Conservation (phyloP, 345 rosid genomes). For the Barbarea vulgaris region DNA sequence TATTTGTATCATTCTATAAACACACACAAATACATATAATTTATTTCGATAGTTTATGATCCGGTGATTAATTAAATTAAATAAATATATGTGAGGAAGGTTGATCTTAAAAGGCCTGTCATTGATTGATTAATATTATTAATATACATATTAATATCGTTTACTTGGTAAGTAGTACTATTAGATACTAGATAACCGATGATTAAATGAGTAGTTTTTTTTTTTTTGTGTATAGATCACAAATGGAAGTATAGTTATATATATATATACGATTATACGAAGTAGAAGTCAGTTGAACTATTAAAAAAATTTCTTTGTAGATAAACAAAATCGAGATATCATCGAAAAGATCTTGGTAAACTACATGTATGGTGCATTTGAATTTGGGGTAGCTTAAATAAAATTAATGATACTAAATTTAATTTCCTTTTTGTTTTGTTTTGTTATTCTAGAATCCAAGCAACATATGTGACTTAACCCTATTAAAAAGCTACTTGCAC, state of each 20-base stretch:
- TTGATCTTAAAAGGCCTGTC: constrained; percentile 29
- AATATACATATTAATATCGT: constrained; percentile 17
- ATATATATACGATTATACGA: too few species aligned
- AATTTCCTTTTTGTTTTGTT: not conserved
- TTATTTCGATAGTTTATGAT: constrained; percentile 39
- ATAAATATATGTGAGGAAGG: constrained; percentile 33
- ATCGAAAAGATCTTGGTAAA: not conserved
- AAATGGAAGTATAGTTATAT: not conserved
- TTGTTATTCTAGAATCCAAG: constrained; percentile 11
- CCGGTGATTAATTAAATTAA: constrained; percentile 31
- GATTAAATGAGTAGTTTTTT: not conserved
- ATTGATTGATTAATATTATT: constrained; percentile 5
- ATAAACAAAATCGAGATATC: not conserved
- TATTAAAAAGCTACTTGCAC: constrained; percentile 17
- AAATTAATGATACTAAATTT: not conserved
- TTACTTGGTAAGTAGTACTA: not conserved
- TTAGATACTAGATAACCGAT: not conserved
- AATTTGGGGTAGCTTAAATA: constrained; percentile 2
- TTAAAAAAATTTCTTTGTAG: not conserved
- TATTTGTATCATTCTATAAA: constrained; percentile 22
- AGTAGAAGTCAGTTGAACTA: not conserved
- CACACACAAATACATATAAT: constrained; percentile 39
- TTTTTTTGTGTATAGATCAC: not conserved
- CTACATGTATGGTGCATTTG: not conserved
- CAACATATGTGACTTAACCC: constrained; percentile 26